Base-by-base conservation (phyloP, 352 stramenopile genomes). In the Elongisporangium prolatum region DNA sequence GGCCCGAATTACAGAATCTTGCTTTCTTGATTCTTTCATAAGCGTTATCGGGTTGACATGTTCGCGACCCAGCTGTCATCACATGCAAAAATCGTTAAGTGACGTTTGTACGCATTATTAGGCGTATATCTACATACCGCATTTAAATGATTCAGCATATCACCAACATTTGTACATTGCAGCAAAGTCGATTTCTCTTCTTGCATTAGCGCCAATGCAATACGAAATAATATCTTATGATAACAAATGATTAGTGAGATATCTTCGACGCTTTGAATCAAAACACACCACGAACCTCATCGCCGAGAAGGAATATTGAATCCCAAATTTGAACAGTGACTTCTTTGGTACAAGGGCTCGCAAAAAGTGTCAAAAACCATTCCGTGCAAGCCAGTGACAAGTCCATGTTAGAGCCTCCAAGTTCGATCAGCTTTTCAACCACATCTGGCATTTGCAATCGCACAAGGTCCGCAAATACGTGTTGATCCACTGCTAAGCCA, bases 321-420 rank as follows among this genome's bases (percentile, higher is more conserved):
- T 96, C 86, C 86, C 86, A 96, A 44, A 96, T 86, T 38, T 75
- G 70, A 17, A 91, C 75, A 1, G 86, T 96, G 9, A 94, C 72
- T 47, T 85, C 71, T 55, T 69, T 72, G 4, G 75, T 63, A 52
- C 84, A 96, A 1, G 86, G 86, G 57, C 86, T 96, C 13, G 84
- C 80, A 64, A 96, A 96, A 2, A 94, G 67, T 13, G 86, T 96
- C 56, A 93, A 64, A 38, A 96, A 96, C 86, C 86, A 96, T 61
- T 96, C 86, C 0, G 84, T 96, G 50, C 86, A 94, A 10, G 86
- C 85, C 14, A 96, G 68, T 3, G 86, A 96, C 0, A 96, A 68
- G 49, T 96, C 86, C 69, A 93, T 88, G 16, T 84, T 81, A 8
- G 85, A 91, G n/a, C 84, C 86, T 18, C 86, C 86, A 14, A 96